Evolutionary conservation across 257 asterid genomes (phyloP), one percentile per base, ranked within the genome.

Genomic region (Solanum habrochaites): DNA sequence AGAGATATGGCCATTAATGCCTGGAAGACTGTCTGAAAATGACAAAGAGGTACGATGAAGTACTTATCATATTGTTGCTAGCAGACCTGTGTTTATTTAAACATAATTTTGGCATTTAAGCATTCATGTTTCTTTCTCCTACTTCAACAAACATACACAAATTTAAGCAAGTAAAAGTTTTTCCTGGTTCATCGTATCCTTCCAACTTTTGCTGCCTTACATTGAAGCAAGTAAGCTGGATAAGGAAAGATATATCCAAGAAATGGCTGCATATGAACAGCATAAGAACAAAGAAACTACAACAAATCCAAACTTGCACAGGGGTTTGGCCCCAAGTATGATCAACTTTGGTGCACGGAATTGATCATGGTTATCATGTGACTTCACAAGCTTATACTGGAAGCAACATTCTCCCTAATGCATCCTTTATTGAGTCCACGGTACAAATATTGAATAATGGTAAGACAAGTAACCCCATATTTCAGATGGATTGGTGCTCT

Each of bases 181-280:
- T 52, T 18, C 62, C 64, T 62, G 62, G 78, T 81, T 56, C 47
- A 35, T 69, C 32, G 4, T 32, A 81, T 66, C 67, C 62, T 42
- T 11, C 39, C 64, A 70, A 29, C 49, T 40, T 88, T 47, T 84
- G 81, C 94, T 93, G 98, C 95, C 96, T 11, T 94, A 89, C 74
- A 23, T 90, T 1, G 97, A 93, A 83, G 98, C 95, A 37, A 88
- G 94, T 86, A 90, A 87, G 89, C 87, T 87, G 89, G 98, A 95
- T 91, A 93, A 52, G 89, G 97, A 92, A 83, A 92, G 98, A 85
- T 95, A 89, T 45, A 84, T 69, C 8, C 82, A 87, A 78, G 95
- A 95, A 86, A 86, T 86, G 93, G 90, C 88, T 78, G 75, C 82
- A 49, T 89, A 92, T 71, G 85, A 71, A 80, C 89, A 88, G 85